Percentiles rank a stretch among this genome's conserved stretches.
These are phyloP conservation scores for Suillus weaverae DNA, from an alignment of 768 basidiomycete genomes.

Conservation along the genomic window DNA sequence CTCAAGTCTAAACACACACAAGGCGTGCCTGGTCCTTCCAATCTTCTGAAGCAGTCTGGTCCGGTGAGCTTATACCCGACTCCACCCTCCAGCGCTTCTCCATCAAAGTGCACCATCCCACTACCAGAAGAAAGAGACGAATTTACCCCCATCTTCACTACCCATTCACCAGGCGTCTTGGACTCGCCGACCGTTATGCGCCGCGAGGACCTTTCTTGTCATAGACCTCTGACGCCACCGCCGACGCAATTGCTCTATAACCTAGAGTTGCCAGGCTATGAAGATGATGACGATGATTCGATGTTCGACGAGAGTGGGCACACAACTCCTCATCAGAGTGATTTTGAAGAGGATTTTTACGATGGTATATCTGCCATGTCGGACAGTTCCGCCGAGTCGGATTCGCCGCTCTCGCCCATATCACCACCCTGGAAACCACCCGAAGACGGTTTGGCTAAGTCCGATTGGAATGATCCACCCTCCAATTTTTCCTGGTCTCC, in stretches of 20 bases:
- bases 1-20: conserved; percentile 19
- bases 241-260: conserved; percentile 41
- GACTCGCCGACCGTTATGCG: conserved; percentile 37
- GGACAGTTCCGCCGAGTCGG: conserved; percentile 15
- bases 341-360: conserved; percentile 21
- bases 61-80: conserved; percentile 26
- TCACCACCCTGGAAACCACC: conserved; percentile 35
- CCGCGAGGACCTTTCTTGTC: conserved; percentile 28
- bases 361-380: conserved; percentile 15
- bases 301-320: conserved; percentile 14
- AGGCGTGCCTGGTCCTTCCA: conserved; percentile 13
- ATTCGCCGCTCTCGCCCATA: conserved; percentile 33
- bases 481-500: conserved; percentile 19
- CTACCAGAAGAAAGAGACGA: conserved; percentile 27
- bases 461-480: conserved; percentile 18
- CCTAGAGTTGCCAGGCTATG: conserved; percentile 37
- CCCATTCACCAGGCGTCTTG: conserved; percentile 32
- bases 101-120: conserved; percentile 25
- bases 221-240: conserved; percentile 43
- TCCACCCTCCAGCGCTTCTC: conserved; percentile 26
- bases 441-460: conserved; percentile 11
- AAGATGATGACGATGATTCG: conserved; percentile 21
- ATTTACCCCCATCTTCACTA: conserved; percentile 21
- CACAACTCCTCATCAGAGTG: conserved; percentile 16
- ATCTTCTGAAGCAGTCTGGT: conserved; percentile 20